phyloP scores from a whole-genome alignment of 495 filamentous ascomycete species.

The Lindgomyces ingoldianus region DNA sequence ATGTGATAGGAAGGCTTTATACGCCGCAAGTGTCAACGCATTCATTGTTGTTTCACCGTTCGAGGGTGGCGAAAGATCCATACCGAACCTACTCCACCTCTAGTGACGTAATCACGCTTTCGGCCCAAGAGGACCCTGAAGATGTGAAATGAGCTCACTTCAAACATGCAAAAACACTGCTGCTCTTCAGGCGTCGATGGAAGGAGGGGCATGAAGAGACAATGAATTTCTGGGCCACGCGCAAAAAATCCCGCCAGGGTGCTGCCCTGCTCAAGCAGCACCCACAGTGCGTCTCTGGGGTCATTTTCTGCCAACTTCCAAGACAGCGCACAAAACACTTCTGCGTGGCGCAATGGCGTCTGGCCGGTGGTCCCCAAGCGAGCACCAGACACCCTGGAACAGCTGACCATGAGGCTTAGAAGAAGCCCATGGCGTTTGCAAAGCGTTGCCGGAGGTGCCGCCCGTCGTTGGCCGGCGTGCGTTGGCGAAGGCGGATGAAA shows the following conservation, averaged over 20 bases:
- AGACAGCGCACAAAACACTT: background rate
- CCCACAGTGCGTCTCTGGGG: background rate
- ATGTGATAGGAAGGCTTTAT: too few species aligned
- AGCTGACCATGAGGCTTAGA: background rate
- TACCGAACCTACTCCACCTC: background rate
- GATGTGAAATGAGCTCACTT: background rate
- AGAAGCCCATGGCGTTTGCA: background rate
- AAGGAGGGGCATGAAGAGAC: background rate
- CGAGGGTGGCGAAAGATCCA: background rate
- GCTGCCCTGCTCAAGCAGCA: background rate
- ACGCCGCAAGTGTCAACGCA: too few species aligned
- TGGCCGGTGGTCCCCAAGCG: slow-evolving; percentile 4
- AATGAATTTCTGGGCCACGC: background rate
- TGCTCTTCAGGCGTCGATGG: background rate
- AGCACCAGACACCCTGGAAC: background rate
- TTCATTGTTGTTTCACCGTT: background rate
- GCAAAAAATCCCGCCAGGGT: background rate
- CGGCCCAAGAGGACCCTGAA: background rate
- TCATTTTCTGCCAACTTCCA: slow-evolving; percentile 14
- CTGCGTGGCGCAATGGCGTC: background rate
- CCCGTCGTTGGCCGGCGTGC: slow-evolving; percentile 1
- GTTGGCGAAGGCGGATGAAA: background rate
- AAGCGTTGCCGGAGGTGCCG: slow-evolving; percentile 11
- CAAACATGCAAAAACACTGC: background rate
- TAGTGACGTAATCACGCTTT: background rate